Conservation (phyloP, 208 protist genomes). For the Tetramitus jugosus region DNA sequence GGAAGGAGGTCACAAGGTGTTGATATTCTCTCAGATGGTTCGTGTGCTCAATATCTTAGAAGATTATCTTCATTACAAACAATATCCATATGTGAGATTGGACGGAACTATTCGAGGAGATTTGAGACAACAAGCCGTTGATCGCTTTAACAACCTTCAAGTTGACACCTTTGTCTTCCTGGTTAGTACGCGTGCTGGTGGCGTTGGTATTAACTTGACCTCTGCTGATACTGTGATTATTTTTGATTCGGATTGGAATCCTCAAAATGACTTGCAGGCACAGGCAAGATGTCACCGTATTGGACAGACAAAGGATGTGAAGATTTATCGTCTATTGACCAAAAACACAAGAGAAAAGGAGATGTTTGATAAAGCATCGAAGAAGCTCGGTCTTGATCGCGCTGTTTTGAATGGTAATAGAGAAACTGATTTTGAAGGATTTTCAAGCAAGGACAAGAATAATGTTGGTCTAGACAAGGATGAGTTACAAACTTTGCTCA, state of each 20-base stretch:
- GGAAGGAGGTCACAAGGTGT: constrained; percentile 45
- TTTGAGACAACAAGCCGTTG: constrained; percentile 79
- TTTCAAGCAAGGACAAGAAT: neutral
- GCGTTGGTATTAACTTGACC: constrained; percentile 28
- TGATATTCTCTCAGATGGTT: constrained; percentile 65
- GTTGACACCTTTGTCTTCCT: constrained; percentile 91
- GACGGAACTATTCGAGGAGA: constrained; percentile 62
- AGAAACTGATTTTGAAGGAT: neutral
- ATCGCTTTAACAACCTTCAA: constrained; percentile 75
- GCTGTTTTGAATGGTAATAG: neutral
- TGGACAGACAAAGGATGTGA: constrained; percentile 80
- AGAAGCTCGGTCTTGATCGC: constrained; percentile 60
- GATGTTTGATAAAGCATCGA: constrained; percentile 76
- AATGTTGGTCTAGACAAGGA: neutral
- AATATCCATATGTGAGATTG: constrained; percentile 14
- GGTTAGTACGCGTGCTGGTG: constrained; percentile 70
- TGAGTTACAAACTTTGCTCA: neutral
- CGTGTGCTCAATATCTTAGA: constrained; percentile 59
- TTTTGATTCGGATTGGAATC: constrained; percentile 94
- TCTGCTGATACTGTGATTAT: constrained; percentile 86
- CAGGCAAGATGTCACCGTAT: constrained; percentile 84
- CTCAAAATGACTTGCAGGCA: constrained; percentile 92
- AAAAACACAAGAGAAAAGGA: constrained; percentile 82
- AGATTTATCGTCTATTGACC: constrained; percentile 90
- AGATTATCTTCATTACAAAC: constrained; percentile 44